Conservation (phyloP, 148 eudicot species). For the Polygonum maritimum region DNA sequence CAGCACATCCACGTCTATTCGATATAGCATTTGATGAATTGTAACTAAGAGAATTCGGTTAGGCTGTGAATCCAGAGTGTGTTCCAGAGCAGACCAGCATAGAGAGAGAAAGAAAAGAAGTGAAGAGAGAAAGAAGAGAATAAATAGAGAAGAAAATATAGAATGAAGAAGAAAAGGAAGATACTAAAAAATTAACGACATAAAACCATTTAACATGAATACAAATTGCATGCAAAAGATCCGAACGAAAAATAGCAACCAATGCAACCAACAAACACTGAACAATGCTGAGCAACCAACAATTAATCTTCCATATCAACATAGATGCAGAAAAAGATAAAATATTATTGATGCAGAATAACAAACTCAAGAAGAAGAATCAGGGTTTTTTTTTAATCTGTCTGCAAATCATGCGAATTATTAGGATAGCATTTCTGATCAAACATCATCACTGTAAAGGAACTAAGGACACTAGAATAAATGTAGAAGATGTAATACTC, state of each 20-base stretch:
- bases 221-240: background rate
- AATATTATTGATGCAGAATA: background rate
- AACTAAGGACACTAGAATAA: background rate
- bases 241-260: background rate
- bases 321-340: background rate
- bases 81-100: conserved; percentile 75
- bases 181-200: background rate
- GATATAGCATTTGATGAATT: conserved; percentile 73
- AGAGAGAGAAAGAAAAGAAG: conserved; percentile 60
- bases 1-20: conserved; percentile 81
- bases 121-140: conserved; percentile 42
- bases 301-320: background rate
- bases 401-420: background rate
- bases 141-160: conserved; percentile 47
- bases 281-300: background rate
- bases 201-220: background rate
- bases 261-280: background rate
- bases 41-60: conserved; percentile 80
- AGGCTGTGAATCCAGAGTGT: conserved; percentile 49
- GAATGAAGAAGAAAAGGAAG: conserved; percentile 17
- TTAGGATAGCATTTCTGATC: background rate
- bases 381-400: background rate
- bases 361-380: background rate
- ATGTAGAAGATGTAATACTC: background rate
- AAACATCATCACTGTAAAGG: background rate